Conservation (phyloP, 2,329 filamentous ascomycete genomes). For the Fusarium secorum region DNA sequence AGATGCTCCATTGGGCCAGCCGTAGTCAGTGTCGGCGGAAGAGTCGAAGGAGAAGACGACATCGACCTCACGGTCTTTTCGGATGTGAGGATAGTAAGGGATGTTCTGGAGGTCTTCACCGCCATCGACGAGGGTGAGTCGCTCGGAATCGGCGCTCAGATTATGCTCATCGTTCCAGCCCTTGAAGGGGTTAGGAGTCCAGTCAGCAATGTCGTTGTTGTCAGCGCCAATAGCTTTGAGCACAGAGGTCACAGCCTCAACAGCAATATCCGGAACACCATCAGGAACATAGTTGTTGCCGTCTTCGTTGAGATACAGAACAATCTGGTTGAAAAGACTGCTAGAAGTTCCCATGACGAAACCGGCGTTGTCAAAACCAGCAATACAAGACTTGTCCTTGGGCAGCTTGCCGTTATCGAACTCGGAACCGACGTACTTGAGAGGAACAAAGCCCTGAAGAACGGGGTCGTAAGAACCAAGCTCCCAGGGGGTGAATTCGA, state of each 20-base stretch:
- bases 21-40: constrained; percentile 64
- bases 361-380: constrained; percentile 80
- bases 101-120: constrained; percentile 83
- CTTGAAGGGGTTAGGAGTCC: constrained; percentile 66
- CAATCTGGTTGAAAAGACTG: constrained; percentile 76
- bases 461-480: constrained; percentile 70
- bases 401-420: constrained; percentile 59
- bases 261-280: constrained; percentile 51
- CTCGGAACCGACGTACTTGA: constrained; percentile 66
- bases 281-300: constrained; percentile 60
- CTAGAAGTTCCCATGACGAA: constrained; percentile 86
- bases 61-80: constrained; percentile 61
- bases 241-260: constrained; percentile 58
- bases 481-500: constrained; percentile 72
- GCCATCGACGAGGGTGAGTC: constrained; percentile 80
- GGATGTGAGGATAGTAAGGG: constrained; percentile 71
- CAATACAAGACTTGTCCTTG: constrained; percentile 56
- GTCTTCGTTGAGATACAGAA: constrained; percentile 70
- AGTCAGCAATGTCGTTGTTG: constrained; percentile 79
- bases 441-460: constrained; percentile 66
- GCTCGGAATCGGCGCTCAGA: constrained; percentile 53
- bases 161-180: constrained; percentile 59
- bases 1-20: constrained; percentile 69
- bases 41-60: constrained; percentile 72
- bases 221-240: constrained; percentile 63